These are phyloP conservation scores for Candida ponderosae DNA, from an alignment of 805 yeast species.

Conservation along the genomic window DNA sequence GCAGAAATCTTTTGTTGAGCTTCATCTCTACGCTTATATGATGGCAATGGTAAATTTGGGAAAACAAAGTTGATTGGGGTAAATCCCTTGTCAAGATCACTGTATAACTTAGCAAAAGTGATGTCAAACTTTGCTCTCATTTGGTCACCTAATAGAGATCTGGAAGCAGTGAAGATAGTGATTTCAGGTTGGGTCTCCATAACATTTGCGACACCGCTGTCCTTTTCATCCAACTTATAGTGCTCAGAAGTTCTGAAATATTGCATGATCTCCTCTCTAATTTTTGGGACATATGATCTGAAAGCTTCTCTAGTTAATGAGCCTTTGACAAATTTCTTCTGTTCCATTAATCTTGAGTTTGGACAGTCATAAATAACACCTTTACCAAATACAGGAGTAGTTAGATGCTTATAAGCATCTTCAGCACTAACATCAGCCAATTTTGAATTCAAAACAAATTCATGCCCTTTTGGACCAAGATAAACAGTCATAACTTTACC, in stretches of 20 bases:
- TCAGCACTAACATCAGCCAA: slow-evolving; percentile 89
- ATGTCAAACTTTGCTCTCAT: slow-evolving; percentile 77
- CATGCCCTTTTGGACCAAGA: slow-evolving; percentile 96
- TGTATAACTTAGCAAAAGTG: slow-evolving; percentile 75
- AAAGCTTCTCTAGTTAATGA: slow-evolving; percentile 85
- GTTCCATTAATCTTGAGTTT: slow-evolving; percentile 91
- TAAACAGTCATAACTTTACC: slow-evolving; percentile 94
- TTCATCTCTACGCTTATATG: slow-evolving; percentile 73
- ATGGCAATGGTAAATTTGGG: slow-evolving; percentile 86
- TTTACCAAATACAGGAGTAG: slow-evolving; percentile 98
- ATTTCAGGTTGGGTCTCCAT: slow-evolving; percentile 87
- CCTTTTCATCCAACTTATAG: slow-evolving; percentile 33
- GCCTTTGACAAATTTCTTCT: slow-evolving; percentile 90
- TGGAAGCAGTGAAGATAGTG: slow-evolving; percentile 93
- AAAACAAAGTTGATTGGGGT: slow-evolving; percentile 94
- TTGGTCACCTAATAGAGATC: slow-evolving; percentile 87
- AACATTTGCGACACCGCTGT: slow-evolving; percentile 52
- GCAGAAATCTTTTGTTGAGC: slow-evolving; percentile 79
- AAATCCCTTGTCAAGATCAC: slow-evolving; percentile 94
- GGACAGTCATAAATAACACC: slow-evolving; percentile 98
- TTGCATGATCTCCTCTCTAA: slow-evolving; percentile 64
- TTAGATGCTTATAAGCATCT: slow-evolving; percentile 89
- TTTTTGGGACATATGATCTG: slow-evolving; percentile 78
- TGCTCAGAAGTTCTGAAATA: slow-evolving; percentile 50
- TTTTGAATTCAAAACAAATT: slow-evolving; percentile 88